Percentiles rank a stretch among this genome's conserved stretches.
These are phyloP conservation scores for Stachybotrys chlorohalonatus DNA, from an alignment of 2,329 filamentous ascomycete species.

Conservation along the genomic window DNA sequence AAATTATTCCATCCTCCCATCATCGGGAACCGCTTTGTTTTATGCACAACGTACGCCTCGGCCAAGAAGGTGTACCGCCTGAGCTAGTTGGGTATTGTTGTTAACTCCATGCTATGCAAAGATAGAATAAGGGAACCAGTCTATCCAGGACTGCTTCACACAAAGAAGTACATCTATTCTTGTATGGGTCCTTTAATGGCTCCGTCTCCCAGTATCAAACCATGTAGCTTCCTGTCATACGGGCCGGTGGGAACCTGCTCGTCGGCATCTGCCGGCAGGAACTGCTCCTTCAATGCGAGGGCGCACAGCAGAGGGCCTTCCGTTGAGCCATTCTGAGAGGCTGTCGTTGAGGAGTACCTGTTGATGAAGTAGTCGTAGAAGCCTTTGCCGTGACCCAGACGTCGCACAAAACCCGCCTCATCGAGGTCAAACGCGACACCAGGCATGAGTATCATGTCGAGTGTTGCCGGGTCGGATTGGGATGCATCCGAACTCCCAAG, in stretches of 20 bases:
- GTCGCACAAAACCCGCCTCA: slow-evolving; percentile 46
- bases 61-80: not conserved
- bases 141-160: not conserved
- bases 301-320: slow-evolving; percentile 51
- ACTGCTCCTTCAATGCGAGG: slow-evolving; percentile 77
- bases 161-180: not conserved
- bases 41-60: too few relatives aligned
- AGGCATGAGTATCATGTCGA: slow-evolving; percentile 86
- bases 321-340: slow-evolving; percentile 21
- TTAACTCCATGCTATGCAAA: too few relatives aligned
- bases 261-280: slow-evolving; percentile 50
- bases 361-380: slow-evolving; percentile 94
- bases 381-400: slow-evolving; percentile 88
- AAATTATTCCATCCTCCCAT: too few relatives aligned
- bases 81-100: too few relatives aligned
- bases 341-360: slow-evolving; percentile 49
- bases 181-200: slow-evolving; percentile 26
- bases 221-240: slow-evolving; percentile 74
- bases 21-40: too few relatives aligned
- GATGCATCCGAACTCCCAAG: slow-evolving; percentile 51
- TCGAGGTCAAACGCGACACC: slow-evolving; percentile 82
- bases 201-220: slow-evolving; percentile 65
- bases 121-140: not conserved
- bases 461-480: slow-evolving; percentile 33
- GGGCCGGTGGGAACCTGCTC: slow-evolving; percentile 64